Percentiles rank a stretch among this genome's conserved stretches.
These are phyloP conservation scores for Zymoseptoria brevis DNA, from an alignment of 2,329 filamentous ascomycete species.

Conservation along the genomic window DNA sequence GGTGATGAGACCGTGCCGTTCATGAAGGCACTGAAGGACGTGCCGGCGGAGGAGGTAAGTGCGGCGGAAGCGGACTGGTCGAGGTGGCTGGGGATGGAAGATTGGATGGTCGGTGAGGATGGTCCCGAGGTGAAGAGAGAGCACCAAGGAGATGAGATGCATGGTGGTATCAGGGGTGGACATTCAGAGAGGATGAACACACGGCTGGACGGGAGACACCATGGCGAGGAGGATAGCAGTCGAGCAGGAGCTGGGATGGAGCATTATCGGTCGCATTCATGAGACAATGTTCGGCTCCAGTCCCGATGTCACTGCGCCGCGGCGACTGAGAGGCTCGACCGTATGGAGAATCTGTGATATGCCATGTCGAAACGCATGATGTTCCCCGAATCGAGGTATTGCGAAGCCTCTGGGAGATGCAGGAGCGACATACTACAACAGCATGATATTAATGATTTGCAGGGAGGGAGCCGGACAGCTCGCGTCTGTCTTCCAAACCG, in stretches of 20 bases:
- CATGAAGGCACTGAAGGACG: slow-evolving; percentile 65
- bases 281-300: not conserved
- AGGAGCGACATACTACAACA: too few relatives aligned
- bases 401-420: too few relatives aligned
- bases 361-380: too few relatives aligned
- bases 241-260: not conserved
- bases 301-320: too few relatives aligned
- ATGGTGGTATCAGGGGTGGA: not conserved
- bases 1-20: slow-evolving; percentile 81
- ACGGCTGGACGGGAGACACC: not conserved
- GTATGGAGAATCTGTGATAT: too few relatives aligned
- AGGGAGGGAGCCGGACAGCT: too few relatives aligned
- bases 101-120: slow-evolving; percentile 81
- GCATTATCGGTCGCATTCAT: not conserved
- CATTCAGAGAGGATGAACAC: not conserved
- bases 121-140: not conserved
- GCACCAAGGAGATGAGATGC: not conserved
- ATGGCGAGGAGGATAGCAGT: not conserved
- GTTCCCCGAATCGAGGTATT: too few relatives aligned
- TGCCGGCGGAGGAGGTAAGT: slow-evolving; percentile 70
- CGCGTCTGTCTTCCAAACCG: too few relatives aligned
- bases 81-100: slow-evolving; percentile 92
- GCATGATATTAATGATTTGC: too few relatives aligned
- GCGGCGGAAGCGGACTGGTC: slow-evolving; percentile 81
- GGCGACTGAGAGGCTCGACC: too few relatives aligned